Percentiles rank a stretch among this genome's conserved stretches.
Conservation (phyloP, 805 yeast species). For the Candida chauliodis region DNA sequence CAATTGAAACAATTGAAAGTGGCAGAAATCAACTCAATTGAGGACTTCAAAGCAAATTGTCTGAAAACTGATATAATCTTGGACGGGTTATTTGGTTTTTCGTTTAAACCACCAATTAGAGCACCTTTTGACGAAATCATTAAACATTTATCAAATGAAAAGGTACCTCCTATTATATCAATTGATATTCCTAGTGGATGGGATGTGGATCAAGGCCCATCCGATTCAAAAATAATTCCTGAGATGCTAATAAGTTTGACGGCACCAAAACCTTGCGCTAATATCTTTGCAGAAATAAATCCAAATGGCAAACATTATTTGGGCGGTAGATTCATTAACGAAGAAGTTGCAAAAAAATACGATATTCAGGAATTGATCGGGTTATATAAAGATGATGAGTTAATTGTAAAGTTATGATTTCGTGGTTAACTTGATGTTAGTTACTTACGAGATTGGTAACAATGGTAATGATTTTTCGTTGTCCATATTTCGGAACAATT, state of each 20-base stretch:
- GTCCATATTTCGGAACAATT: too few relatives aligned
- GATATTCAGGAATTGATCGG: conserved; percentile 51
- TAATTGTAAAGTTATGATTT: conserved; percentile 32
- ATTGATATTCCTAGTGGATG: conserved; percentile 96
- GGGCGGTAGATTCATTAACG: conserved; percentile 85
- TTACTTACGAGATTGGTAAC: conserved; percentile 2
- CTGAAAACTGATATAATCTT: conserved; percentile 38
- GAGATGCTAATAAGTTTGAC: conserved; percentile 75
- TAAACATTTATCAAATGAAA: conserved; percentile 23
- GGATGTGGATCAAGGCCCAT: conserved; percentile 90
- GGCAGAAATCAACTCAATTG: conserved; percentile 45
- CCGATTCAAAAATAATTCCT: conserved; percentile 50
- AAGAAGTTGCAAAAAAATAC: conserved; percentile 65
- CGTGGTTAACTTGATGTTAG: background rate
- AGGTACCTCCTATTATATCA: conserved; percentile 59
- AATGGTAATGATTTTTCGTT: conserved; percentile 5
- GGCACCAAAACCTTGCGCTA: conserved; percentile 89
- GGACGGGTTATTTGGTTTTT: conserved; percentile 90
- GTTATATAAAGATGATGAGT: conserved; percentile 29
- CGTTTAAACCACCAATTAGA: conserved; percentile 85
- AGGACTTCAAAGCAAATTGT: conserved; percentile 21
- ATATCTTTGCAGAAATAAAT: conserved; percentile 28
- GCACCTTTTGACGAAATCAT: conserved; percentile 61
- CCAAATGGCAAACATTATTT: conserved; percentile 56
- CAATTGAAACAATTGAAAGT: conserved; percentile 70